Conservation (phyloP, 2,329 filamentous ascomycete genomes). For the Paraphoma chrysanthemicola region DNA sequence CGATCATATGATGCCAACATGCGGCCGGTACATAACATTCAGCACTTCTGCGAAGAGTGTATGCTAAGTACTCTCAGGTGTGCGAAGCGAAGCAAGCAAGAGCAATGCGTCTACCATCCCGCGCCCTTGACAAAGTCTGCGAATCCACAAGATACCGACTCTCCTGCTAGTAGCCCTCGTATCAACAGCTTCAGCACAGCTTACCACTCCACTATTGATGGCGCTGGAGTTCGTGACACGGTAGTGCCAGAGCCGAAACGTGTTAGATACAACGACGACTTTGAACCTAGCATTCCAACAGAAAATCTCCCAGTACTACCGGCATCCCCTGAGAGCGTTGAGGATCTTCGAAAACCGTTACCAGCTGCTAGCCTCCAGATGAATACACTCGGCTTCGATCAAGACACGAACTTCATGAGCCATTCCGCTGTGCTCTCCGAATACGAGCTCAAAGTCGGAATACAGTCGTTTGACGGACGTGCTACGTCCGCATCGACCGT, state of each 20-base stretch:
- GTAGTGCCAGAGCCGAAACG: not conserved
- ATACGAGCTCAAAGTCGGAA: constrained; percentile 34
- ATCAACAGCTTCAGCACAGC: constrained; percentile 5
- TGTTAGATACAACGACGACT: not conserved
- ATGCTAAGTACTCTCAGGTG: constrained; percentile 21
- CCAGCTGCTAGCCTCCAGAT: constrained; percentile 10
- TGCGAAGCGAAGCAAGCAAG: constrained; percentile 30
- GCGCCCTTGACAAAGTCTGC: constrained; percentile 41
- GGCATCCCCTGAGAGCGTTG: constrained; percentile 6
- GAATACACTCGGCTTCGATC: constrained; percentile 16
- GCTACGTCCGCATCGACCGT: constrained; percentile 4
- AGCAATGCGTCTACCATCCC: constrained; percentile 46
- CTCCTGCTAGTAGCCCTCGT: constrained; percentile 13
- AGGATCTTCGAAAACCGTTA: constrained; percentile 25
- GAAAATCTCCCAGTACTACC: not conserved
- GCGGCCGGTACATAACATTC: constrained; percentile 19
- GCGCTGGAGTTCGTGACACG: not conserved
- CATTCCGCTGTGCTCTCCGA: constrained; percentile 38
- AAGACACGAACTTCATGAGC: constrained; percentile 26
- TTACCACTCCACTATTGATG: not conserved
- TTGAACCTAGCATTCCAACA: not conserved
- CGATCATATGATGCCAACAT: constrained; percentile 45
- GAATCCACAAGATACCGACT: constrained; percentile 17
- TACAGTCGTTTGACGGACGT: constrained; percentile 15
- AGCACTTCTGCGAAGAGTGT: not conserved